phyloP scores from a whole-genome alignment of 192 early-diverging fungal species.

The Coemansia sp. region DNA sequence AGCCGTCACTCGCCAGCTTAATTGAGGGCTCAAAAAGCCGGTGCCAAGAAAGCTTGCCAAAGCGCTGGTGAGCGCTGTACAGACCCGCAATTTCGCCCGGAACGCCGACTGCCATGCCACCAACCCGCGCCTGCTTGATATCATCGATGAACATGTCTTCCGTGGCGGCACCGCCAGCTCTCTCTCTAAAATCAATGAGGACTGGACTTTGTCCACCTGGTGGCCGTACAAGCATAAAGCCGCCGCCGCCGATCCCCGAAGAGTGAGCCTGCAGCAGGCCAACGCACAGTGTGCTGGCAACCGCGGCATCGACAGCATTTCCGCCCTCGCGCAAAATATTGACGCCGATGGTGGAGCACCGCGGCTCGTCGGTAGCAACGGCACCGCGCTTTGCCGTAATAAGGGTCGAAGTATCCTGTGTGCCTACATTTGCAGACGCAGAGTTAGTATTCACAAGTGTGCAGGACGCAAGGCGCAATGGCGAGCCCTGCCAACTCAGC shows the following conservation, averaged over 20 bases:
- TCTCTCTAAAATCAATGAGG: conserved; percentile 86
- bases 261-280: conserved; percentile 87
- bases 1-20: conserved; percentile 73
- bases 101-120: conserved; percentile 72
- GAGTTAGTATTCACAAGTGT: background rate
- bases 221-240: conserved; percentile 82
- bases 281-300: conserved; percentile 82
- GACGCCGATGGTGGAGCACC: conserved; percentile 67
- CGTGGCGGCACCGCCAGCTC: conserved; percentile 69
- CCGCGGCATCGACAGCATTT: conserved; percentile 83
- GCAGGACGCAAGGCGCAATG: background rate
- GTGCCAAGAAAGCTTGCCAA: conserved; percentile 83
- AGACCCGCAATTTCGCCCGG: conserved; percentile 91
- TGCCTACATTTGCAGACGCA: conserved; percentile 4
- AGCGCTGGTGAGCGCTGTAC: conserved; percentile 69
- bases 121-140: conserved; percentile 65
- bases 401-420: conserved; percentile 29
- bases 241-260: conserved; percentile 91
- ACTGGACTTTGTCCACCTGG: conserved; percentile 55
- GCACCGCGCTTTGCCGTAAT: conserved; percentile 55
- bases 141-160: conserved; percentile 78
- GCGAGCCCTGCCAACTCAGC: background rate
- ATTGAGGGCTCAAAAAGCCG: conserved; percentile 76
- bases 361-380: conserved; percentile 65
- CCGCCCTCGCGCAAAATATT: conserved; percentile 80